These are phyloP conservation scores for Asclepias syriaca DNA, from an alignment of 257 asterid species.

Conservation along the genomic window DNA sequence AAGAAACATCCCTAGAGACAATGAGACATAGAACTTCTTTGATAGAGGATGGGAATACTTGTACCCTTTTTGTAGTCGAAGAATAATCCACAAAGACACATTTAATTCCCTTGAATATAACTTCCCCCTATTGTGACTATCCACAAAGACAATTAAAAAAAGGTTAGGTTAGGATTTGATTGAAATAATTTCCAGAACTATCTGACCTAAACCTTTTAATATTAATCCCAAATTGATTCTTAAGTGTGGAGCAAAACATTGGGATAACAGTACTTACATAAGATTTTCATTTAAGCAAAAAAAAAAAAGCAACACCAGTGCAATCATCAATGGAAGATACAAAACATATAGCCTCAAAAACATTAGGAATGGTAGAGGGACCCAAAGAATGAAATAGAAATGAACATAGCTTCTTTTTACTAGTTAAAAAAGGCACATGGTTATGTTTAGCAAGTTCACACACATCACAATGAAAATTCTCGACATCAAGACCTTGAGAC, in stretches of 20 bases:
- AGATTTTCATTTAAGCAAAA: no score
- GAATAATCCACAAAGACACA: neutral
- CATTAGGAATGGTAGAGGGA: neutral
- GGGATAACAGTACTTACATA: neutral
- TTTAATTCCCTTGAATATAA: no score
- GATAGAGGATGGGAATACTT: conserved; percentile 1
- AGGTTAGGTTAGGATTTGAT: neutral
- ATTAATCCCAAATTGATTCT: neutral
- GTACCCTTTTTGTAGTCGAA: neutral
- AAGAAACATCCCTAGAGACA: neutral
- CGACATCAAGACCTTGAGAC: no score
- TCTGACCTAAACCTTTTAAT: neutral
- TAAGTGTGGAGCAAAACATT: no score
- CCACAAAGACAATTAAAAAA: no score
- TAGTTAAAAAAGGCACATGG: neutral
- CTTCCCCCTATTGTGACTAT: neutral
- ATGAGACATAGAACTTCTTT: neutral
- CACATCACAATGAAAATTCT: no score
- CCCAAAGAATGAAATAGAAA: neutral
- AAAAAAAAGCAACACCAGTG: no score
- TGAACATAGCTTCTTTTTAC: neutral
- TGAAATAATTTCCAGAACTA: neutral
- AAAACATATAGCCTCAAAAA: neutral
- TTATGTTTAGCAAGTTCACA: neutral
- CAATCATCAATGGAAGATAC: no score